Percentiles rank a stretch among this genome's conserved stretches.
Conservation (phyloP, 768 basidiomycete species). For the Suillus occidentalis region DNA sequence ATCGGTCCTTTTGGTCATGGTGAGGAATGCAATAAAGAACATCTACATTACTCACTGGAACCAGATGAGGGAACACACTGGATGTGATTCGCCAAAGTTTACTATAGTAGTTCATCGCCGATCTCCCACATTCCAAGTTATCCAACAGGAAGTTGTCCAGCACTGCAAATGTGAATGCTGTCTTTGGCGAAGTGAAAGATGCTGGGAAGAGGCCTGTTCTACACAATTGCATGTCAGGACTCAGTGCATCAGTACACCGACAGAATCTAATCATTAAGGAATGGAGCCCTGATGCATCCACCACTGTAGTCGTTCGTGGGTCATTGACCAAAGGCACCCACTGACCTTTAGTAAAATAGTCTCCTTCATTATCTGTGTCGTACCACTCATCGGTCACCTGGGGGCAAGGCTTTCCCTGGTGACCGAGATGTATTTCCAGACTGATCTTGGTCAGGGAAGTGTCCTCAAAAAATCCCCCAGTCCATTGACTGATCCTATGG, state of each 20-base stretch:
- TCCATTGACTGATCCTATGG: no score
- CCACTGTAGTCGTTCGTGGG: background rate
- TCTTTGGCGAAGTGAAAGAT: background rate
- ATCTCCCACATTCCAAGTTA: conserved; percentile 14
- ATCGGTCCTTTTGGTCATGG: background rate
- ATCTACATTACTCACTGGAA: no score
- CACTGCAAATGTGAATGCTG: background rate
- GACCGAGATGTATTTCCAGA: no score
- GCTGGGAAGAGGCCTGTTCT: background rate
- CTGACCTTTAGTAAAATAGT: background rate
- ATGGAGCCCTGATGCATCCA: background rate
- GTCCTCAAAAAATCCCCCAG: no score
- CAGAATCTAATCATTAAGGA: background rate
- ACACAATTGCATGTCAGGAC: background rate
- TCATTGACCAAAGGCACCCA: background rate
- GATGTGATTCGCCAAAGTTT: conserved; percentile 7
- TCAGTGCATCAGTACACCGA: background rate
- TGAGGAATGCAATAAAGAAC: background rate
- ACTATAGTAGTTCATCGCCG: conserved; percentile 13
- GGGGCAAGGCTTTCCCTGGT: conserved; percentile 9
- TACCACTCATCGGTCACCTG: background rate
- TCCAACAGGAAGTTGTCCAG: conserved; percentile 8
- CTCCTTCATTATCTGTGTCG: background rate
- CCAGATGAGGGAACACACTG: background rate
- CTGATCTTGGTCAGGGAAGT: no score